Percentiles rank a stretch among this genome's conserved stretches.
These are phyloP conservation scores for Melampsora americana DNA, from an alignment of 1,284 basidiomycete species.

Conservation along the genomic window DNA sequence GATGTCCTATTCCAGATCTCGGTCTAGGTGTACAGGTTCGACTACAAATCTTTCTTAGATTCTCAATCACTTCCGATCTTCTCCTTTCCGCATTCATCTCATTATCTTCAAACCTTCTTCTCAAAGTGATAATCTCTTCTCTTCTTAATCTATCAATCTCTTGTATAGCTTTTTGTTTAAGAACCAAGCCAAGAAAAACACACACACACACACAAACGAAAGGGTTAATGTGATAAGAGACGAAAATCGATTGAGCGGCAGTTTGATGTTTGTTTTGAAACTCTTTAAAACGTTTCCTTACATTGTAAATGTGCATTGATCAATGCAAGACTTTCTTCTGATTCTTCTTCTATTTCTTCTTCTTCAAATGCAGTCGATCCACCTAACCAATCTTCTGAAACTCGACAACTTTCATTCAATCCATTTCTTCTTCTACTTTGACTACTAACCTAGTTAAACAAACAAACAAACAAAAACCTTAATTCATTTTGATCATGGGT, in stretches of 20 bases:
- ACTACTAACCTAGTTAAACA: no score
- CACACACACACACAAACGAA: not conserved
- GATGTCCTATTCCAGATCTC: not conserved
- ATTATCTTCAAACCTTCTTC: slow-evolving; percentile 20
- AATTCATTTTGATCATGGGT: no score
- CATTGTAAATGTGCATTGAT: slow-evolving; percentile 36
- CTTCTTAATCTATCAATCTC: slow-evolving; percentile 25
- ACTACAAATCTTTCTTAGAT: slow-evolving; percentile 11
- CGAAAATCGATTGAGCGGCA: no score
- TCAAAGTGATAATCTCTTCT: slow-evolving; percentile 28
- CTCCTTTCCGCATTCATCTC: slow-evolving; percentile 31
- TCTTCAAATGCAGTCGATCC: not conserved
- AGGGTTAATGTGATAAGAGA: not conserved
- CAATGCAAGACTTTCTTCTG: slow-evolving; percentile 19
- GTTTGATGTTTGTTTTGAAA: no score
- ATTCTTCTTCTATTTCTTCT: not conserved
- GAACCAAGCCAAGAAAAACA: not conserved
- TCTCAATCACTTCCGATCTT: slow-evolving; percentile 19
- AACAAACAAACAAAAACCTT: no score
- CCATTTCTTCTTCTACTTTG: no score
- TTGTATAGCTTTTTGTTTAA: slow-evolving; percentile 32
- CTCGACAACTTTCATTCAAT: no score
- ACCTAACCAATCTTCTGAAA: no score
- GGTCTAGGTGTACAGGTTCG: not conserved
- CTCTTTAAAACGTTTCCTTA: not conserved